Evolutionary conservation across 1,284 basidiomycete genomes (phyloP).

Genomic region (Cronartium quercuum): DNA sequence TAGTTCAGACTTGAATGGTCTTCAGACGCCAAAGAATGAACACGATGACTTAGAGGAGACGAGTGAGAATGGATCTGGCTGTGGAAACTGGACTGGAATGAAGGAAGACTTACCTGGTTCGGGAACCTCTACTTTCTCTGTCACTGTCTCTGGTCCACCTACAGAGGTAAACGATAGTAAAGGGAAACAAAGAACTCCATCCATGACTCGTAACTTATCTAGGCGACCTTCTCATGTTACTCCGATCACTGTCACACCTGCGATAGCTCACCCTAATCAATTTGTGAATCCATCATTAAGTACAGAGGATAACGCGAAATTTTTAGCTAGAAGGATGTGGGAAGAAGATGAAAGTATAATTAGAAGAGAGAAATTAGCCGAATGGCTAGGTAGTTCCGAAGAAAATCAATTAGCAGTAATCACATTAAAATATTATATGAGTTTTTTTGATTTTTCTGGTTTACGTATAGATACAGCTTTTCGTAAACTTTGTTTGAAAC

Average conservation of each 20-base stretch:
- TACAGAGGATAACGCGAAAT: constrained; percentile 61
- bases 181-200: background rate
- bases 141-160: background rate
- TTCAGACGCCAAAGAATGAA: background rate
- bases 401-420: constrained; percentile 63
- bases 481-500: constrained; percentile 81
- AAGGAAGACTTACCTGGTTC: background rate
- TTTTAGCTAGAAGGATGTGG: constrained; percentile 72
- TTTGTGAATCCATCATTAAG: background rate
- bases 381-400: constrained; percentile 72
- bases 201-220: background rate
- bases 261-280: background rate
- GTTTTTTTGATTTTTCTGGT: constrained; percentile 77
- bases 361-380: constrained; percentile 82
- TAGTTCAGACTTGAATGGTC: background rate
- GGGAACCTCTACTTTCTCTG: background rate
- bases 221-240: background rate
- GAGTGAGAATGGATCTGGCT: background rate
- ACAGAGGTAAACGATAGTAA: background rate
- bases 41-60: background rate
- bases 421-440: constrained; percentile 72
- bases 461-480: constrained; percentile 83
- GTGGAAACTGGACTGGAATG: no score
- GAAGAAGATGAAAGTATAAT: constrained; percentile 79
- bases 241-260: background rate